A percentile compares a stretch with the other conserved stretches of the same genome.
These are phyloP conservation scores for Parietaria judaica DNA, from an alignment of 306 rosid genomes.

Conservation along the genomic window DNA sequence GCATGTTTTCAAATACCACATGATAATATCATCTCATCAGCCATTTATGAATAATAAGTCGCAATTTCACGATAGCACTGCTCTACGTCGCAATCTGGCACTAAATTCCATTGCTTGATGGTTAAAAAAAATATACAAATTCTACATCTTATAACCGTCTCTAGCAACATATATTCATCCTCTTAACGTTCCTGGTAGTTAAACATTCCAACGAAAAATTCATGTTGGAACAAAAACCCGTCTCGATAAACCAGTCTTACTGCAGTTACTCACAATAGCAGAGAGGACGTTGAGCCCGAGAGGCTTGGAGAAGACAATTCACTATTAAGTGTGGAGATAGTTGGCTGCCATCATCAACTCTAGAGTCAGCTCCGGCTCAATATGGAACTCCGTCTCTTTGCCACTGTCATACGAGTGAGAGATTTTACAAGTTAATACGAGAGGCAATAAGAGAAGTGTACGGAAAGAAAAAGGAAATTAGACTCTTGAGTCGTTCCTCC, in stretches of 20 bases:
- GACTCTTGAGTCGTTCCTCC: not conserved
- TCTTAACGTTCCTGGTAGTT: conserved; percentile 10
- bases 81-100: conserved; percentile 18
- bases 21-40: too few relatives aligned
- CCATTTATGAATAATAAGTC: not conserved
- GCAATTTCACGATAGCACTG: conserved; percentile 15
- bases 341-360: conserved; percentile 97
- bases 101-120: conserved; percentile 13
- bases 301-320: conserved; percentile 14
- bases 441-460: not conserved
- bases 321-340: conserved; percentile 71
- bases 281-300: conserved; percentile 15
- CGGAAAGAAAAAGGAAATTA: not conserved
- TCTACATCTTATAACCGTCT: conserved; percentile 15
- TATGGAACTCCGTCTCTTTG: conserved; percentile 80
- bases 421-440: conserved; percentile 13
- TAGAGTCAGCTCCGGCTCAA: conserved; percentile 81
- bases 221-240: not conserved
- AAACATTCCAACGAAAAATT: not conserved
- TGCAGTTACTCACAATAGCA: conserved; percentile 19
- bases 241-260: conserved; percentile 2
- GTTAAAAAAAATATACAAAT: conserved; percentile 7
- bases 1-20: too few relatives aligned
- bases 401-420: conserved; percentile 42
- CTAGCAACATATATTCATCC: conserved; percentile 25